Conservation (phyloP, 2,329 filamentous ascomycete species). For the Coniochaeta hoffmannii region DNA sequence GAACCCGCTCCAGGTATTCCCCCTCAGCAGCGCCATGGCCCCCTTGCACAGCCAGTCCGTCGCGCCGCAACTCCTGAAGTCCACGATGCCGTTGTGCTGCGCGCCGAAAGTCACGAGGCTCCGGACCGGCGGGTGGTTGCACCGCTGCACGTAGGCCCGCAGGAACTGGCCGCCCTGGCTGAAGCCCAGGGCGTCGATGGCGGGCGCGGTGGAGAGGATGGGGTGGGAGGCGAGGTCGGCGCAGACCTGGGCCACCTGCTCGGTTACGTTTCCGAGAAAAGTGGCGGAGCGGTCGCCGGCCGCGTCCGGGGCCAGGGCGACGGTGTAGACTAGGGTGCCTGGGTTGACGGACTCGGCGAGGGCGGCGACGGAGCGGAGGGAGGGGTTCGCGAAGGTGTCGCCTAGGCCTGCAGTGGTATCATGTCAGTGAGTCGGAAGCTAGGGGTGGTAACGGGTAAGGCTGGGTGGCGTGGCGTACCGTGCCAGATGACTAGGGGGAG, state of each 20-base stretch:
- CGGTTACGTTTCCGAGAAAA: conserved; percentile 84
- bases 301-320: conserved; percentile 62
- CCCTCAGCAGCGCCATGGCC: conserved; percentile 68
- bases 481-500: conserved; percentile 95
- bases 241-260: conserved; percentile 73
- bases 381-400: conserved; percentile 69
- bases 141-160: conserved; percentile 83
- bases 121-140: conserved; percentile 66
- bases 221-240: conserved; percentile 65
- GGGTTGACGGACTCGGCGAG: conserved; percentile 68
- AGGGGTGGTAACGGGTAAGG: conserved; percentile 14
- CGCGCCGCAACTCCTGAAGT: conserved; percentile 66
- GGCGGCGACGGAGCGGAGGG: conserved; percentile 62
- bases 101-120: conserved; percentile 83
- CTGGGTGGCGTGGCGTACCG: conserved; percentile 38
- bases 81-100: conserved; percentile 85
- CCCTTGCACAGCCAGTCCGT: conserved; percentile 76
- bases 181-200: conserved; percentile 87
- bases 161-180: conserved; percentile 95
- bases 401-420: conserved; percentile 36
- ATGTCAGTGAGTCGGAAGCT: conserved; percentile 1
- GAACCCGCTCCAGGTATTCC: conserved; percentile 71
- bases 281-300: conserved; percentile 70
- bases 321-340: conserved; percentile 75
- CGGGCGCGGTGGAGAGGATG: conserved; percentile 73